Percentiles rank a stretch among this genome's conserved stretches.
Evolutionary conservation across 2,329 filamentous ascomycete species (phyloP).

Genomic region (Hansfordia pulvinata): DNA sequence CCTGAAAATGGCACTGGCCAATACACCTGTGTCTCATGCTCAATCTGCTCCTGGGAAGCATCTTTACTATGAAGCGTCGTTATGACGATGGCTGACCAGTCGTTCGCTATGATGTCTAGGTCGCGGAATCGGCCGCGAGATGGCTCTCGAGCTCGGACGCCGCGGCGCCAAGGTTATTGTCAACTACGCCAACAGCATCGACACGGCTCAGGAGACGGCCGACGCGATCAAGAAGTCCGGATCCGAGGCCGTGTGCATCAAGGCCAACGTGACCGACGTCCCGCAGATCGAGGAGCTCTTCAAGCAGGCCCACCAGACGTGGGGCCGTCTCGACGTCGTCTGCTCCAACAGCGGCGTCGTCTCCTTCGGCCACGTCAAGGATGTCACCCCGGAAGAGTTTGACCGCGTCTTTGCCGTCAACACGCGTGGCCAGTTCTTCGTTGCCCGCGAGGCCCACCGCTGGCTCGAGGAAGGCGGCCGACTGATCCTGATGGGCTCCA

Average conservation of each 20-base stretch:
- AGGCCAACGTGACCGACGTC: conserved; percentile 55
- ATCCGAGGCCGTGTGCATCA: conserved; percentile 47
- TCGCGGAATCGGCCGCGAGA: conserved; percentile 53
- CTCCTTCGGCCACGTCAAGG: conserved; percentile 53
- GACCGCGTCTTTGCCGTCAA: conserved; percentile 60
- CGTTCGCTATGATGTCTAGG: conserved; percentile 20
- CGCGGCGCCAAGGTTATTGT: conserved; percentile 53
- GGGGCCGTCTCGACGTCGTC: conserved; percentile 56
- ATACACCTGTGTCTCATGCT: background rate
- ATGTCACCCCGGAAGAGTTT: conserved; percentile 57
- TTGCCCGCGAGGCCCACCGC: conserved; percentile 57
- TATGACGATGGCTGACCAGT: background rate
- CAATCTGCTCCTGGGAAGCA: conserved; percentile 1
- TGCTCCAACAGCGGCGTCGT: conserved; percentile 59
- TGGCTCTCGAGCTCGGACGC: conserved; percentile 51
- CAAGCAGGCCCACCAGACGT: conserved; percentile 46
- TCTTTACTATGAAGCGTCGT: conserved; percentile 2
- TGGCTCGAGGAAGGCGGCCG: conserved; percentile 54
- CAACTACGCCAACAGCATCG: conserved; percentile 53
- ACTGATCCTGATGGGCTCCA: conserved; percentile 61
- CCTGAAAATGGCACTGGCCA: too few species aligned
- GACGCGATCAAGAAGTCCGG: conserved; percentile 50
- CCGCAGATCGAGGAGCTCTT: conserved; percentile 50
- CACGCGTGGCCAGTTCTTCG: conserved; percentile 58
- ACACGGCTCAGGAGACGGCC: conserved; percentile 53